Percentiles rank a stretch among this genome's conserved stretches.
Conservation (phyloP, 2,329 filamentous ascomycete species). For the Hansfordia pulvinata region DNA sequence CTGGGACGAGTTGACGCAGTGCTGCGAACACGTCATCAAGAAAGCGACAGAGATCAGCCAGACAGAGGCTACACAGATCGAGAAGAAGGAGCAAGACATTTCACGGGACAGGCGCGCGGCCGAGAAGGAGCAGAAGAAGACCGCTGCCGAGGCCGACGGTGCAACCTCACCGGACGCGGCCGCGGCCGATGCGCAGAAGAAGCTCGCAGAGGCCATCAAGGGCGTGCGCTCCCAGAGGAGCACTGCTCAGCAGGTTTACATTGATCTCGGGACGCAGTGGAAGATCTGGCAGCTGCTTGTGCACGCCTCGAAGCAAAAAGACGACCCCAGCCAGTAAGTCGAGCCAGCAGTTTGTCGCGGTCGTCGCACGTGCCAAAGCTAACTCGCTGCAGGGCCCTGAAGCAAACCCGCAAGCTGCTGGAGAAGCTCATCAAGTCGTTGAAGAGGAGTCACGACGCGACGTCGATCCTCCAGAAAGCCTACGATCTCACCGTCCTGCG, state of each 20-base stretch:
- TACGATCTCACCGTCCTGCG: slow-evolving; percentile 4
- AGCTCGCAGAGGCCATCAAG: too few species aligned
- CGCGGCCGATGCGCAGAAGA: too few species aligned
- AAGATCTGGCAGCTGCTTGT: too few species aligned
- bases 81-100: slow-evolving; percentile 3
- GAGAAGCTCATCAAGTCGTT: slow-evolving; percentile 6
- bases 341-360: too few species aligned
- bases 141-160: background rate
- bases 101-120: slow-evolving; percentile 1
- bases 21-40: slow-evolving; percentile 9
- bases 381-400: slow-evolving; percentile 7
- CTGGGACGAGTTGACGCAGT: slow-evolving; percentile 8
- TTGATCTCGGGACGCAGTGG: too few species aligned
- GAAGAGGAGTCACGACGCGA: slow-evolving; percentile 2
- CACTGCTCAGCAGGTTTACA: too few species aligned
- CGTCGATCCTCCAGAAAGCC: slow-evolving; percentile 6
- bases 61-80: slow-evolving; percentile 3
- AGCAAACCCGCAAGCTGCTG: slow-evolving; percentile 5
- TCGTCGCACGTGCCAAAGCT: slow-evolving; percentile 1
- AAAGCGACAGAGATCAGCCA: slow-evolving; percentile 6
- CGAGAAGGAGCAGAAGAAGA: background rate
- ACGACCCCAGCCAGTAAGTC: slow-evolving; percentile 19
- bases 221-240: too few species aligned
- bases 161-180: too few species aligned
- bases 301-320: slow-evolving; percentile 11